Conservation (phyloP, 2,329 filamentous ascomycete genomes). For the Apiospora aurea region DNA sequence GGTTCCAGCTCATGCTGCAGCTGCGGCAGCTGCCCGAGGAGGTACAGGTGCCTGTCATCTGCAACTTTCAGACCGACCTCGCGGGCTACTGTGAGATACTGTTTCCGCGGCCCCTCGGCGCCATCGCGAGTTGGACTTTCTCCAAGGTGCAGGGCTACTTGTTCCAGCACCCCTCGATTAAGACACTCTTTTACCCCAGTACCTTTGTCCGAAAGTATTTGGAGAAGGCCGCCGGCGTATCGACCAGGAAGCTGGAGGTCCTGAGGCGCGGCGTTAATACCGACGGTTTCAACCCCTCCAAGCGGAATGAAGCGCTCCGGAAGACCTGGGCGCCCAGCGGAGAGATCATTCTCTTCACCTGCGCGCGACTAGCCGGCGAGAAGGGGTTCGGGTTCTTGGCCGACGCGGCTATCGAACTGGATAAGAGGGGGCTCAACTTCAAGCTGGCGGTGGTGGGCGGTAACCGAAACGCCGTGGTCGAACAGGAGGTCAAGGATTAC, state of each 20-base stretch:
- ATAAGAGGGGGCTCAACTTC: conserved; percentile 62
- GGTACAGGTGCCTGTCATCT: conserved; percentile 64
- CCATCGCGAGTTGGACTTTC: conserved; percentile 67
- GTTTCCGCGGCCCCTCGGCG: conserved; percentile 68
- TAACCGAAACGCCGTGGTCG: conserved; percentile 69
- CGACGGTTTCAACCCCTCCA: conserved; percentile 62
- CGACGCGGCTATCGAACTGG: conserved; percentile 60
- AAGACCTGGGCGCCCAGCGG: conserved; percentile 63
- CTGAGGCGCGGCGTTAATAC: conserved; percentile 72
- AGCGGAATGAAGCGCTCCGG: conserved; percentile 59
- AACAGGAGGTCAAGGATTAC: conserved; percentile 65
- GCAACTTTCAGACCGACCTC: conserved; percentile 77
- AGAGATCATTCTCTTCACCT: conserved; percentile 70
- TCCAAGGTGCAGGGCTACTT: conserved; percentile 70
- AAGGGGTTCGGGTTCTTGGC: conserved; percentile 76
- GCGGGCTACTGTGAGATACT: conserved; percentile 73
- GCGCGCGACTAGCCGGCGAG: conserved; percentile 72
- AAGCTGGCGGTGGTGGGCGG: conserved; percentile 73
- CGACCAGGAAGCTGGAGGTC: conserved; percentile 62
- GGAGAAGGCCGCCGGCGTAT: conserved; percentile 59
- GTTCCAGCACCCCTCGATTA: conserved; percentile 66
- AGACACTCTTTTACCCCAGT: conserved; percentile 74
- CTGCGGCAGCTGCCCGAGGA: conserved; percentile 63
- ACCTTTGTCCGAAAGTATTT: conserved; percentile 69
- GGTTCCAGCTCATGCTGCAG: conserved; percentile 76